Percentiles rank a stretch among this genome's conserved stretches.
These are phyloP conservation scores for Candida mesenterica DNA, from an alignment of 1,139 yeast genomes.

Conservation along the genomic window DNA sequence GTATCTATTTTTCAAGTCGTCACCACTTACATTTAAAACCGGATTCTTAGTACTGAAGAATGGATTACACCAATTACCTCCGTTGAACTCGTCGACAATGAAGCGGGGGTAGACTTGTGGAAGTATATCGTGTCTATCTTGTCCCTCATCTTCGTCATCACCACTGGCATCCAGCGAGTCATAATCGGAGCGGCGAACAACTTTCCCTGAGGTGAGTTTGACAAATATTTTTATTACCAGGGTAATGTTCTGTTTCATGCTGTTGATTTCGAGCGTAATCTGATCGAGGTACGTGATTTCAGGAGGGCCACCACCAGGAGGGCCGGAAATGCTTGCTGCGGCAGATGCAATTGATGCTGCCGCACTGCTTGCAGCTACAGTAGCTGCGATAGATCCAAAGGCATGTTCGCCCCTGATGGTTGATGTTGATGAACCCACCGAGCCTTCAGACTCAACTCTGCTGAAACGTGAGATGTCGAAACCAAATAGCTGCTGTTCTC, in stretches of 20 bases:
- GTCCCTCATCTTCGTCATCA: slow-evolving; percentile 31
- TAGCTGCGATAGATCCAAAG: background rate
- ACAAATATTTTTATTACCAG: slow-evolving; percentile 28
- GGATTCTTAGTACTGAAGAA: slow-evolving; percentile 47
- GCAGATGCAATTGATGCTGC: background rate
- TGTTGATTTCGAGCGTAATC: slow-evolving; percentile 36
- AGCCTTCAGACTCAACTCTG: slow-evolving; percentile 16
- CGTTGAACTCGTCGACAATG: slow-evolving; percentile 60
- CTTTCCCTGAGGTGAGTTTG: slow-evolving; percentile 34
- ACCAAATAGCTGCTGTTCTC: slow-evolving; percentile 25
- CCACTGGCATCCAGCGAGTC: slow-evolving; percentile 40
- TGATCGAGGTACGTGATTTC: slow-evolving; percentile 33
- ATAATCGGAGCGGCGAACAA: slow-evolving; percentile 34
- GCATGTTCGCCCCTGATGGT: background rate
- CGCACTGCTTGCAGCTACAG: background rate
- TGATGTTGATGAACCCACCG: background rate
- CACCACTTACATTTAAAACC: slow-evolving; percentile 45
- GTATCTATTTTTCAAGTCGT: slow-evolving; percentile 41
- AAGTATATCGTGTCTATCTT: slow-evolving; percentile 38
- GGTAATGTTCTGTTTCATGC: slow-evolving; percentile 32
- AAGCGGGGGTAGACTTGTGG: slow-evolving; percentile 74
- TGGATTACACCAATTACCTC: slow-evolving; percentile 74
- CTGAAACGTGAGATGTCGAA: slow-evolving; percentile 29
- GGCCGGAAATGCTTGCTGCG: background rate
- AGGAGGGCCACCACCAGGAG: slow-evolving; percentile 9